Evolutionary conservation across 495 filamentous ascomycete species (phyloP), one percentile per base, ranked within the genome.

Genomic region (Neurospora cerealis): DNA sequence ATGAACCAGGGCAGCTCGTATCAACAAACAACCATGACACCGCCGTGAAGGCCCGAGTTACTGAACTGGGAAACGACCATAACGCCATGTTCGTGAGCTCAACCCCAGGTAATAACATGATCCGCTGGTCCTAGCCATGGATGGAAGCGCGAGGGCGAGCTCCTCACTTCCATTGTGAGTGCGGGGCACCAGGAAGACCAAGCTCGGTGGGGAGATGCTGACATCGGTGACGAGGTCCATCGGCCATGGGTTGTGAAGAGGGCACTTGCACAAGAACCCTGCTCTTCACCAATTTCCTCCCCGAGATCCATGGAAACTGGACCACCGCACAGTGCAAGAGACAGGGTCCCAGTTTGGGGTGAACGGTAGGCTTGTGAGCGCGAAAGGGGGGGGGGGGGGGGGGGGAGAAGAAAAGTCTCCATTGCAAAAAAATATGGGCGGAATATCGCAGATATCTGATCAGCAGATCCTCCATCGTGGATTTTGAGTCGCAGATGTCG

Each of bases 191-290:
- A 70, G 70, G 77, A 54, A 41, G 37, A 54, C 36, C 19, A 70
- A 54, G 73, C 69, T 73, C 73, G 78, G 75, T 75, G 78, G 75
- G 75, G 74, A 75, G 54, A 72, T 71, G 77, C 71, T 78, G 75
- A 78, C 77, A 78, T 38, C n/a, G 38, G n/a, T 44, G 40, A 46
- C 39, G 38, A 42, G 73, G 62, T 21, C 73, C 77, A 74, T 70
- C 77, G 70, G 73, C 71, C 73, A 75, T 72, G 41, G 75, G 48
- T 75, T 73, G 39, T 24, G 60, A 60, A 72, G 54, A 66, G 13
- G 69, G 72, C 34, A 70, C 40, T 76, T 72, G 75, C 46, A 38
- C 54, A 66, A 66, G 28, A 66, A 66, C 54, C 54, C 32, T 66
- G 54, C 32, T 66, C 13, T 66, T 34, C 28, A 66, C 24, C 54